Evolutionary conservation across 2,329 filamentous ascomycete genomes (phyloP), one percentile per base, ranked within the genome.

Genomic region (Seiridium unicorne): DNA sequence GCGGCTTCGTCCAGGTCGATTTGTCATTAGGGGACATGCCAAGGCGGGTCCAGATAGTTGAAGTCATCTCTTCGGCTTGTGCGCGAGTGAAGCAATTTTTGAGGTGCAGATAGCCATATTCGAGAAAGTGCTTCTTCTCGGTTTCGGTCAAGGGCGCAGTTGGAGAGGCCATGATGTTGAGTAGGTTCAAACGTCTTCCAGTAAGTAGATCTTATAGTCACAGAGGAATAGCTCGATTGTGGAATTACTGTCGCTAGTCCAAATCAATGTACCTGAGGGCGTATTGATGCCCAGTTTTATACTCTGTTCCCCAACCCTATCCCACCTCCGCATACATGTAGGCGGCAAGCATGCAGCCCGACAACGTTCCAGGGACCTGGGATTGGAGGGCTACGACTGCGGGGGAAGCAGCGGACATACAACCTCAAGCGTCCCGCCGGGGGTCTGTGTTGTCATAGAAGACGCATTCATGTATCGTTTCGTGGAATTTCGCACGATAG

Each of bases 1-100:
- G 80, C 64, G 84, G 81, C 2, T 75, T 76, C n/a, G 77, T 79
- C 88, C 89, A 91, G 38, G 88, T 91, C 2, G 79, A 78, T 69
- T 84, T 85, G 72, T 91, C 85, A 3, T 79, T 77, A 0, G 86
- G 81, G 51, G 83, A 81, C 81, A 89, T 87, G 34, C 85, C 87
- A 4, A 91, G 79, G 8, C 88, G 80, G 0, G 82, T 84, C 88
- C 88, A 91, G 42, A 90, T 79, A 47, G 79, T 74, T 2, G 75
- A 75, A n/a, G 61, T 71, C 35, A 70, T 59, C 1, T 66, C 63
- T 31, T 61, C 67, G n/a, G 71, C 70, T 59, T 73, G 70, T 32
- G 66, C 69, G 32, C 60, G 68, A 51, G 70, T 72, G 65, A 73
- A 73, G 73, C 84, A 86, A 35, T 77, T 69, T 1, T 75, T 73